A percentile compares a stretch with the other conserved stretches of the same genome.
Conservation (phyloP, 106 monocot genomes). For the Dendrobium chrysotoxum region DNA sequence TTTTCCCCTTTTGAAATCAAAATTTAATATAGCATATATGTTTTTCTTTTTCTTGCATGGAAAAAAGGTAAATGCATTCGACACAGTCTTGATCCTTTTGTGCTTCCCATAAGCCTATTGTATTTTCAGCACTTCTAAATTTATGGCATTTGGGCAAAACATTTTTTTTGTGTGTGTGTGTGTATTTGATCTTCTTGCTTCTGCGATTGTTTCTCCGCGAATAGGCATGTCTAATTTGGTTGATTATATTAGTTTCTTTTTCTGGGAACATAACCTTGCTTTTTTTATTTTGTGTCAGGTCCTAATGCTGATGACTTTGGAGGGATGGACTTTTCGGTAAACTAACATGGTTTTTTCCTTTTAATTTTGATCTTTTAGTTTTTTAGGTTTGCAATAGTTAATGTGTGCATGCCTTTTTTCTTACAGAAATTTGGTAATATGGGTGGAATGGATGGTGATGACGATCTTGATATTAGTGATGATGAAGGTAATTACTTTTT, state of each 20-base stretch:
- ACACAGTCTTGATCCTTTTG: background rate
- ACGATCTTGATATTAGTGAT: conserved; percentile 59
- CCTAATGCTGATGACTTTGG: conserved; percentile 39
- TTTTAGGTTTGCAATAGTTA: conserved; percentile 10
- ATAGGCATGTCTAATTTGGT: background rate
- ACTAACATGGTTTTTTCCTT: background rate
- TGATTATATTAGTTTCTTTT: background rate
- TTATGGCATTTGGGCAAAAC: background rate
- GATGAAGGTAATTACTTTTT: conserved; percentile 48
- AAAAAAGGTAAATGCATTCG: background rate
- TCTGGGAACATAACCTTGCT: background rate
- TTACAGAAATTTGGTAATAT: conserved; percentile 61
- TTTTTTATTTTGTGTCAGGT: background rate
- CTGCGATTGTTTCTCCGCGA: background rate
- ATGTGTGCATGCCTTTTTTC: background rate
- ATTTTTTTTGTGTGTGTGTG: background rate
- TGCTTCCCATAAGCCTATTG: background rate
- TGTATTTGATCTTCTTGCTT: too few relatives aligned
- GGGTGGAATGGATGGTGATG: conserved; percentile 35
- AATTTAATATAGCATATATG: background rate
- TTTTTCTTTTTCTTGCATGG: background rate
- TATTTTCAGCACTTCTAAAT: background rate
- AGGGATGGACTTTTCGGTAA: conserved; percentile 79
- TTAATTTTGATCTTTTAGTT: conserved; percentile 6
- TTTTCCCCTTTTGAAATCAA: background rate